Base-by-base conservation (phyloP, 1,139 yeast species). In the Sugiyamaella paludigena region DNA sequence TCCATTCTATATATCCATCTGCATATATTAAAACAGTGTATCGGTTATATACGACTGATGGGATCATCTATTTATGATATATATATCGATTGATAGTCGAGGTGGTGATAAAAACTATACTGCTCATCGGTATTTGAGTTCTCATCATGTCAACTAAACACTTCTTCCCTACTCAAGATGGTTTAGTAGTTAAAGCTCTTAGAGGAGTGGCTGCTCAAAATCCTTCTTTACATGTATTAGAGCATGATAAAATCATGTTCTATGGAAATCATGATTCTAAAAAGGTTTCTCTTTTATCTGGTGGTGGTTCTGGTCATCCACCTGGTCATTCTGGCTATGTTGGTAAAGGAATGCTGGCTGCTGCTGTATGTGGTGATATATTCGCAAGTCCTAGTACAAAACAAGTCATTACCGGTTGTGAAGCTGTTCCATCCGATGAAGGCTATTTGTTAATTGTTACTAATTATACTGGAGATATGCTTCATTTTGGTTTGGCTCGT, bases 381-480 rank as follows among this genome's bases (percentile, higher is more conserved):
- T 74, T 74, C 63, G 77, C 78, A 28, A 65, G 73, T 40, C 78
- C 78, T 24, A 71, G 70, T 51, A 70, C 73, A 44, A 66, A 68
- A 45, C 74, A 74, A 53, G 65, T 75, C 43, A 65, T 68, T 52
- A 71, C 73, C 9, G 78, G 75, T 24, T 72, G 64, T 45, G 56
- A 65, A 32, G 67, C 57, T 7, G 52, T 57, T 7, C 55, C 53
- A 5, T 63, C 73, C 31, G 68, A 72, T n/a, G 67, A 64, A 32
- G 82, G 82, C 0, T 72, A 77, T 2, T 67, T 79, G 33, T 66
- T 79, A 37, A 68, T 80, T 16, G 79, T 79, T 39, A 80, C 80
- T 51, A 80, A 80, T 62, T 80, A 80, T 60, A 80, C 84, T 4
- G 84, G 84, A 1, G 84, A 80, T 59, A 71, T 78, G 45, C 67